Base-by-base conservation (phyloP, 2,329 filamentous ascomycete species). In the Neopestalotiopsis sp. region DNA sequence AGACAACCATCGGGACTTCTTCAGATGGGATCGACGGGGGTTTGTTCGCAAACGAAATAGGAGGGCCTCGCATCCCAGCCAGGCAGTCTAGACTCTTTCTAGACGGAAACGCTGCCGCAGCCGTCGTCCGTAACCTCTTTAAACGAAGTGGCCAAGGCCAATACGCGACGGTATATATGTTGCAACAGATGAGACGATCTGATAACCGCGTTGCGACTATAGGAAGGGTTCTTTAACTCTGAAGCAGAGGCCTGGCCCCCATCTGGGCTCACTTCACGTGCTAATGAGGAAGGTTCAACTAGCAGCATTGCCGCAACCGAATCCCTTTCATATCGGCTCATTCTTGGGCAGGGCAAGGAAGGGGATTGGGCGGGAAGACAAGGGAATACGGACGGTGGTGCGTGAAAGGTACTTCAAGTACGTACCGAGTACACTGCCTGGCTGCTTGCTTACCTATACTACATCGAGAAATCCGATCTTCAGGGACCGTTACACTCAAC, bases 131-230 rank as follows among this genome's bases (percentile, higher is more conserved):
- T 20, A 49, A 52, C 17, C 45, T 20, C 17, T n/a, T 17, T 20
- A 52, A 52, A 52, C 34, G 34, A 38, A 38, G 34, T 38, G 34
- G 34, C 34, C 34, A 38, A 38, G 34, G 34, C 34, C 34, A 17
- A 38, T 62, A 62, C 40, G 4, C 14, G n/a, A 40, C 59, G 59
- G 59, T 62, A 62, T 62, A 62, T 62, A 62, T 20, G 59, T 62
- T 40, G 17, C 59, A 62, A 40, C 32, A 62, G 59, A 59, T 62
- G 59, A 17, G 13, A 62, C 59, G 32, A 40, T 62, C 59, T 62
- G 59, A 62, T 62, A 59, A 20, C 14, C 59, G 17, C 5, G 32
- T 20, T 62, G 59, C 5, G 3, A 62, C 59, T 62, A 20, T 62
- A 62, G 32, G n/a, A 20, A 38, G 32, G 59, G n/a, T n/a, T 34